These are phyloP conservation scores for Chlorociboria aeruginascens DNA, from an alignment of 495 filamentous ascomycete species.

Conservation along the genomic window DNA sequence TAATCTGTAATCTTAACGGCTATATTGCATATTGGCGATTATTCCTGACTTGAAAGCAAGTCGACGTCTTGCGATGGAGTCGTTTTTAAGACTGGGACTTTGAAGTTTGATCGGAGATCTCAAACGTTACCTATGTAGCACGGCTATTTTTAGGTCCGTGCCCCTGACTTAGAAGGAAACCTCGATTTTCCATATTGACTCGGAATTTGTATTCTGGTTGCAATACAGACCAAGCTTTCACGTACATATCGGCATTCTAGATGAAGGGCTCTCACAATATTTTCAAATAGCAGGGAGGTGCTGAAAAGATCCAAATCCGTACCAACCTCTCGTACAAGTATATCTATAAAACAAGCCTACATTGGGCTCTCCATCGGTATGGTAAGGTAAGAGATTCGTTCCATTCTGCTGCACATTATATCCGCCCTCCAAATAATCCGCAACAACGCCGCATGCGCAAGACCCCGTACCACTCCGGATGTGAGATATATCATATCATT, in stretches of 20 bases:
- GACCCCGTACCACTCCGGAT: not conserved
- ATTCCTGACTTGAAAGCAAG: not conserved
- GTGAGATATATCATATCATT: not conserved
- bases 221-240: too few species aligned
- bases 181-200: too few species aligned
- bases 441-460: constrained; percentile 3
- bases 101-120: not conserved
- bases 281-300: too few species aligned
- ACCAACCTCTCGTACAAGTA: too few species aligned
- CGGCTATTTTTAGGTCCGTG: too few species aligned
- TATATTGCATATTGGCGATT: not conserved
- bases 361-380: not conserved
- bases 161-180: too few species aligned
- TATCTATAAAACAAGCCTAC: constrained; percentile 11
- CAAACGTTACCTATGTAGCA: not conserved
- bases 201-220: too few species aligned
- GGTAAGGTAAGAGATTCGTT: constrained; percentile 14
- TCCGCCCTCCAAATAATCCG: not conserved
- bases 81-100: not conserved
- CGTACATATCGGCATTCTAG: too few species aligned
- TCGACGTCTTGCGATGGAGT: not conserved
- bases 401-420: constrained; percentile 13
- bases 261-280: too few species aligned
- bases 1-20: not conserved
- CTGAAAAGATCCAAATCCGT: too few species aligned